phyloP scores from a whole-genome alignment of 257 asterid genomes.

The Lithospermum erythrorhizon region DNA sequence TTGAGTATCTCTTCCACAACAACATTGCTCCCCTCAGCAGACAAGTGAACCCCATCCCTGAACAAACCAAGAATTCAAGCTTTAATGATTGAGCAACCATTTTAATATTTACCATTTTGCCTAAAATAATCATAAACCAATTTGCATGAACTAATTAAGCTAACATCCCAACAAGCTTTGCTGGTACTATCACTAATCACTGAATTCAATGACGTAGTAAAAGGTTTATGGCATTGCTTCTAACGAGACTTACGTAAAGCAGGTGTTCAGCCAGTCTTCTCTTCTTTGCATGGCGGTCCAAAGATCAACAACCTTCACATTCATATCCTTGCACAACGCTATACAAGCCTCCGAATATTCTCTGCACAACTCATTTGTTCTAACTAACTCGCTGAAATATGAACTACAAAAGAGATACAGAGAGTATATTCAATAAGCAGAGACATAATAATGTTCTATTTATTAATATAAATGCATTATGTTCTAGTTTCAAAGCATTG shows the following conservation, averaged over 20 bases:
- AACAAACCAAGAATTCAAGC: neutral
- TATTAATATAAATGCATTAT: neutral
- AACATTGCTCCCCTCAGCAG: constrained; percentile 75
- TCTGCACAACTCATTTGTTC: constrained; percentile 78
- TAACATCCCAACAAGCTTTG: too few species aligned
- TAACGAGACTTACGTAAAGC: constrained; percentile 63
- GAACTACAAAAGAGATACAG: constrained; percentile 32
- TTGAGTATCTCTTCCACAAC: constrained; percentile 87
- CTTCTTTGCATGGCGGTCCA: constrained; percentile 78
- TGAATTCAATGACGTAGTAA: neutral
- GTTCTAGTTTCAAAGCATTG: neutral
- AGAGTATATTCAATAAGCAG: constrained; percentile 7
- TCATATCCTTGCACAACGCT: constrained; percentile 61
- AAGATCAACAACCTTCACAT: constrained; percentile 63
- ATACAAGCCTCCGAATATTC: constrained; percentile 80
- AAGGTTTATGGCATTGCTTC: neutral
- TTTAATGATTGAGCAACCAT: too few species aligned
- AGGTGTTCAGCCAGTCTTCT: constrained; percentile 59
- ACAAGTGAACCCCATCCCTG: constrained; percentile 80
- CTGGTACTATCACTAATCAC: too few species aligned
- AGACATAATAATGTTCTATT: neutral
- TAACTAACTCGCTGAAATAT: constrained; percentile 64
- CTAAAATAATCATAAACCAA: too few species aligned
- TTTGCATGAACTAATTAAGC: too few species aligned
- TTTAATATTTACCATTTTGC: too few species aligned